These are phyloP conservation scores for Nitzschia palea DNA, from an alignment of 108 stramenopile species.

Conservation along the genomic window DNA sequence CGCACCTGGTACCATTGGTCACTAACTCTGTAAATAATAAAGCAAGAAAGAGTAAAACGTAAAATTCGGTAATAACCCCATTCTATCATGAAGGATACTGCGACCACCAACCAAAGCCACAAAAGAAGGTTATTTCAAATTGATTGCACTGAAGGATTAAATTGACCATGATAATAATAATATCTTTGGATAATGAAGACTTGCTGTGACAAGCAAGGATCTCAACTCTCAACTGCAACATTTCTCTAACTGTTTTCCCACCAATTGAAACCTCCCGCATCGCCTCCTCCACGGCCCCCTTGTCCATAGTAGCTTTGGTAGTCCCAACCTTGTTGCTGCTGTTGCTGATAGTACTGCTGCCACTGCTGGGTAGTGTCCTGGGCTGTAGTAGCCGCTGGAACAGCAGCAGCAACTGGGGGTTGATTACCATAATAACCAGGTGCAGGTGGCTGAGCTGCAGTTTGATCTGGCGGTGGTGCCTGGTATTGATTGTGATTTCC, in stretches of 20 bases:
- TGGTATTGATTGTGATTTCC: constrained; percentile 34
- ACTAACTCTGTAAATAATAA: too few relatives aligned
- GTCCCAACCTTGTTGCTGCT: constrained; percentile 56
- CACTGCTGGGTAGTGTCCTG: constrained; percentile 34
- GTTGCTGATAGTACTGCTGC: constrained; percentile 58
- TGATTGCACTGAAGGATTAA: too few relatives aligned
- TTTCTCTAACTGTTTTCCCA: constrained; percentile 59
- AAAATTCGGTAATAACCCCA: too few relatives aligned
- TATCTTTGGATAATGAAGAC: too few relatives aligned
- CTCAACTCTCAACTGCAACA: too few relatives aligned
- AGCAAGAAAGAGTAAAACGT: too few relatives aligned
- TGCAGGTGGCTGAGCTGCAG: constrained; percentile 34
- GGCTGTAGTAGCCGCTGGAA: constrained; percentile 7
- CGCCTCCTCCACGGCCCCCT: constrained; percentile 42
- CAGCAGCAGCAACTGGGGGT: constrained; percentile 38
- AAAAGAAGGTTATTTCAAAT: too few relatives aligned
- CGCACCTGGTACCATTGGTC: too few relatives aligned
- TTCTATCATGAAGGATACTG: too few relatives aligned
- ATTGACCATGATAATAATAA: too few relatives aligned
- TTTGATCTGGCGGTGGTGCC: constrained; percentile 18
- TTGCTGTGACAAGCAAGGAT: too few relatives aligned
- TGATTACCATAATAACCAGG: constrained; percentile 23
- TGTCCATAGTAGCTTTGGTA: constrained; percentile 65
- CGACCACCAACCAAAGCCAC: too few relatives aligned
- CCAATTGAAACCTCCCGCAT: constrained; percentile 88